A percentile compares a stretch with the other conserved stretches of the same genome.
These are phyloP conservation scores for Hericium coralloides DNA, from an alignment of 768 basidiomycete genomes.

Conservation along the genomic window DNA sequence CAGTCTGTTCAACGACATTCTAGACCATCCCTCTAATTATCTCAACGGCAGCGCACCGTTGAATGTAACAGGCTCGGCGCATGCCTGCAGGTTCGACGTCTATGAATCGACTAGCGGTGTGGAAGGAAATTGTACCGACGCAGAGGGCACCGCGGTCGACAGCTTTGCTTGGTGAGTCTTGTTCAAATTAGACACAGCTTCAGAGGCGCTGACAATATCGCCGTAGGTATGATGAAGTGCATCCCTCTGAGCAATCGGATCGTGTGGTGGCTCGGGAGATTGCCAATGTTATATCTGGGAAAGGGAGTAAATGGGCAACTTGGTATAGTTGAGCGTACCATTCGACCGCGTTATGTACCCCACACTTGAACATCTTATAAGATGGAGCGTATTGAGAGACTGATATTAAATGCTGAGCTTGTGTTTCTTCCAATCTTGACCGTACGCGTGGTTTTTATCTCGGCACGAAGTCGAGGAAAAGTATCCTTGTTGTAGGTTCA, in stretches of 20 bases:
- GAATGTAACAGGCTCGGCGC: conserved; percentile 34
- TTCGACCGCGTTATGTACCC: no score
- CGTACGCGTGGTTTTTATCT: no score
- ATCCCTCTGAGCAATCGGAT: conserved; percentile 51
- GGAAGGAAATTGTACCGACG: conserved; percentile 26
- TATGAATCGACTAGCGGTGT: conserved; percentile 22
- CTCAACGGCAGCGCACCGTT: background rate
- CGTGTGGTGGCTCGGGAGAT: conserved; percentile 46
- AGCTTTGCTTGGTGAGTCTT: conserved; percentile 50
- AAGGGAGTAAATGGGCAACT: conserved; percentile 35
- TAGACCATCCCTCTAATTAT: background rate
- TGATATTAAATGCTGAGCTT: no score
- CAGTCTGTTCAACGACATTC: background rate
- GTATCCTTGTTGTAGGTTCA: no score
- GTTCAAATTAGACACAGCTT: no score
- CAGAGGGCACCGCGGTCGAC: conserved; percentile 37
- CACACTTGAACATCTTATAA: no score
- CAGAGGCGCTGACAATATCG: background rate
- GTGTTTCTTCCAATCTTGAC: no score
- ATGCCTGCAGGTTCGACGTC: conserved; percentile 36
- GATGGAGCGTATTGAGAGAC: no score
- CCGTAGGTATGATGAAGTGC: conserved; percentile 43
- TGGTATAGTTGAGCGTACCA: conserved; percentile 33
- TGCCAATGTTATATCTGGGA: conserved; percentile 35
- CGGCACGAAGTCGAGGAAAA: no score